Evolutionary conservation across 1,284 basidiomycete genomes (phyloP).

Genomic region (Taiwanofungus camphoratus): DNA sequence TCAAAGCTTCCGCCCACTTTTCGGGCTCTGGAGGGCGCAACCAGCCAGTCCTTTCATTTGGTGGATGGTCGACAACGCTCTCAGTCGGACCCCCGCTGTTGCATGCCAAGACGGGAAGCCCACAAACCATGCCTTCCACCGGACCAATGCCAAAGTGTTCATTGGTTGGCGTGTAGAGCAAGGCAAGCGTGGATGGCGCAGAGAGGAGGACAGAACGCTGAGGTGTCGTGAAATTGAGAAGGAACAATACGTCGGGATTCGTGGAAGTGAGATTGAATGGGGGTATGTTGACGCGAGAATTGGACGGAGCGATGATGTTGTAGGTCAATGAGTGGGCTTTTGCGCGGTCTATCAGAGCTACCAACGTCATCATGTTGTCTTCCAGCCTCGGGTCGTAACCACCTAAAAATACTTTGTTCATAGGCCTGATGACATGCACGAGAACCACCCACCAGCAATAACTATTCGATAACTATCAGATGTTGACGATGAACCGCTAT

Average conservation of each 20-base stretch:
- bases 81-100: constrained; percentile 91
- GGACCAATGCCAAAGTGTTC: constrained; percentile 99
- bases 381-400: constrained; percentile 69
- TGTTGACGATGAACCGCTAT: constrained; percentile 5
- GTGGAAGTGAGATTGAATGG: constrained; percentile 29
- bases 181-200: constrained; percentile 55
- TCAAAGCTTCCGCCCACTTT: constrained; percentile 67
- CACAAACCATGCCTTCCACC: constrained; percentile 91
- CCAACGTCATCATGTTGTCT: constrained; percentile 68
- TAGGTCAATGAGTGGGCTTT: constrained; percentile 46
- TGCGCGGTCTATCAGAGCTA: constrained; percentile 51
- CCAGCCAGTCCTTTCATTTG: constrained; percentile 56
- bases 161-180: constrained; percentile 92
- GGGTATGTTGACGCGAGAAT: constrained; percentile 32
- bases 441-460: constrained; percentile 52
- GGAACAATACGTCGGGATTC: constrained; percentile 68
- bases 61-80: constrained; percentile 62
- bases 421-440: background rate
- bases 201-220: constrained; percentile 78
- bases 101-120: constrained; percentile 85
- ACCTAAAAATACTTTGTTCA: constrained; percentile 35
- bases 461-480: constrained; percentile 51
- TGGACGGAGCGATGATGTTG: constrained; percentile 42
- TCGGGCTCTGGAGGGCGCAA: constrained; percentile 55
- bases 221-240: constrained; percentile 79